These are phyloP conservation scores for Citrus trifoliata DNA, from an alignment of 345 rosid species.

Conservation along the genomic window DNA sequence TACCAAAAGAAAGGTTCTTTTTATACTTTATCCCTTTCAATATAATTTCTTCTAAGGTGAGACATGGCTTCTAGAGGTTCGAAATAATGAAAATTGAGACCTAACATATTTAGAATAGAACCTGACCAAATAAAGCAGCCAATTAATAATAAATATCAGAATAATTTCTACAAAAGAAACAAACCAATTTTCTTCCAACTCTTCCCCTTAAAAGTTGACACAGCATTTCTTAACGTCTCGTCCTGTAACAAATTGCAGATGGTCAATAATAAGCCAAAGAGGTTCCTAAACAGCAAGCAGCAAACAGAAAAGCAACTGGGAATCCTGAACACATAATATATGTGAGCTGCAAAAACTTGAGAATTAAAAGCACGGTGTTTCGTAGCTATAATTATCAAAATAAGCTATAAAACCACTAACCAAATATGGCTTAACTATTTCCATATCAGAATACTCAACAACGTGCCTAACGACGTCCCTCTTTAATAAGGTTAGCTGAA, in stretches of 20 bases:
- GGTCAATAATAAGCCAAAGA: background rate
- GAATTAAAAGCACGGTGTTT: background rate
- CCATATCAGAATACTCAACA: background rate
- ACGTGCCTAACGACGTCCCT: background rate
- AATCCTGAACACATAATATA: background rate
- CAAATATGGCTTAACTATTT: background rate
- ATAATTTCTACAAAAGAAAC: conserved; percentile 14
- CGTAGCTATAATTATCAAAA: background rate
- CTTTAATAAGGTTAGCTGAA: background rate
- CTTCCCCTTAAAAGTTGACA: conserved; percentile 65
- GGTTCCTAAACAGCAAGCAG: conserved; percentile 12
- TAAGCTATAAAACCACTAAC: background rate
- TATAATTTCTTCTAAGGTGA: background rate
- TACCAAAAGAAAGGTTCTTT: background rate
- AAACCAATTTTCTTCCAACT: conserved; percentile 91
- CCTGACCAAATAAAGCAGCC: background rate
- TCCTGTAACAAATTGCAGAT: conserved; percentile 47
- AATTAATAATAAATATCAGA: background rate
- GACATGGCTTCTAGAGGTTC: background rate
- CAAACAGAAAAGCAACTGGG: background rate
- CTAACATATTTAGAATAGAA: background rate
- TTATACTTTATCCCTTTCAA: background rate
- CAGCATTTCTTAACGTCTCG: conserved; percentile 81
- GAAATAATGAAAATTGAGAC: background rate
- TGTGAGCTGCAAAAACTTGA: background rate